These are phyloP conservation scores for Aaosphaeria pasadenensis DNA, from an alignment of 2,329 filamentous ascomycete species.

Conservation along the genomic window DNA sequence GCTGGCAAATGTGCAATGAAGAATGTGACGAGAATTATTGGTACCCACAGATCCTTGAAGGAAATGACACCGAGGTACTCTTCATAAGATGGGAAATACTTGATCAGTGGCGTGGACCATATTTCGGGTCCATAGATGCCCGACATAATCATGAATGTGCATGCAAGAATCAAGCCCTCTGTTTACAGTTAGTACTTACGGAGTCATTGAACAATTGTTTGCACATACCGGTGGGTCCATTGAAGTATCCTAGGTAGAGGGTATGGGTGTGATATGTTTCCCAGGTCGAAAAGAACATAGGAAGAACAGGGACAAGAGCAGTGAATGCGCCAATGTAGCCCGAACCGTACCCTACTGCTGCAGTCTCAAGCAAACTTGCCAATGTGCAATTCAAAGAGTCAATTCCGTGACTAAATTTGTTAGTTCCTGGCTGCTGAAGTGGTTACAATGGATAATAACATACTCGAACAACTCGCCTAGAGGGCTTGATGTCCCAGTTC, in stretches of 20 bases:
- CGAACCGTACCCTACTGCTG: conserved; percentile 86
- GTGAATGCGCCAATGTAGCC: conserved; percentile 86
- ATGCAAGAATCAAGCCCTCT: conserved; percentile 88
- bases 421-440: background rate
- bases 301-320: conserved; percentile 82
- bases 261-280: conserved; percentile 99
- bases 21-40: conserved; percentile 48
- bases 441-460: conserved; percentile 24
- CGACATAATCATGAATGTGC: conserved; percentile 78
- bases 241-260: conserved; percentile 92
- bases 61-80: conserved; percentile 66
- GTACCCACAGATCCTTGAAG: conserved; percentile 87
- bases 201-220: background rate
- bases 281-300: conserved; percentile 99
- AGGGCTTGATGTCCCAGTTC: conserved; percentile 91
- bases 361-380: conserved; percentile 84
- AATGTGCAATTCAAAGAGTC: conserved; percentile 97
- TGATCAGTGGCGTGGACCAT: conserved; percentile 74
- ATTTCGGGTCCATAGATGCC: conserved; percentile 85
- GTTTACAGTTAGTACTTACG: conserved; percentile 10
- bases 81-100: conserved; percentile 41
- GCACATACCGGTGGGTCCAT: conserved; percentile 71
- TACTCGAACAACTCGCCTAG: conserved; percentile 94
- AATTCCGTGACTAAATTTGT: conserved; percentile 70
- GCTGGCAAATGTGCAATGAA: conserved; percentile 72